Conservation (phyloP, 1,284 basidiomycete genomes). For the Entoloma clypeatum region DNA sequence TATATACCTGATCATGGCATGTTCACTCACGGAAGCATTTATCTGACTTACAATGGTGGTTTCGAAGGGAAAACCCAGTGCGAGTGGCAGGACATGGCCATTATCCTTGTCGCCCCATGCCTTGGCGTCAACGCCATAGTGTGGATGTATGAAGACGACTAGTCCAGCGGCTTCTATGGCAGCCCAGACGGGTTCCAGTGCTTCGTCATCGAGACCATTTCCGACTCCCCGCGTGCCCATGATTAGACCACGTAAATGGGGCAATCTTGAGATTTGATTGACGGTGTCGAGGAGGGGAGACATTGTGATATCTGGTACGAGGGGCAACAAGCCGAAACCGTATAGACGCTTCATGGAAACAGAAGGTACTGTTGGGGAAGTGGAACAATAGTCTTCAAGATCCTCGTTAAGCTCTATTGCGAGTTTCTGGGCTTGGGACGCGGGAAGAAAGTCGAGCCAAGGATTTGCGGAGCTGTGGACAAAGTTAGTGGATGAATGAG, state of each 20-base stretch:
- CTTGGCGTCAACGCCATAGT: constrained; percentile 68
- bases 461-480: constrained; percentile 71
- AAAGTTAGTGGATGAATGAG: background rate
- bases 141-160: constrained; percentile 79
- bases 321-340: constrained; percentile 81
- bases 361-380: constrained; percentile 43
- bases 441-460: constrained; percentile 81
- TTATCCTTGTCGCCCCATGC: constrained; percentile 74
- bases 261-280: constrained; percentile 57
- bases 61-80: constrained; percentile 86
- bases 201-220: constrained; percentile 74
- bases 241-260: constrained; percentile 75
- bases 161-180: constrained; percentile 65
- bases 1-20: constrained; percentile 30
- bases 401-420: constrained; percentile 71
- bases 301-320: constrained; percentile 61
- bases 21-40: background rate
- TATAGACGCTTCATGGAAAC: constrained; percentile 58
- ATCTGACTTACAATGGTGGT: constrained; percentile 67
- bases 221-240: constrained; percentile 79
- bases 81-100: constrained; percentile 82
- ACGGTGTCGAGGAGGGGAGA: constrained; percentile 58
- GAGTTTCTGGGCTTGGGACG: constrained; percentile 61
- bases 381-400: constrained; percentile 73
- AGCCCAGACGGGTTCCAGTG: constrained; percentile 74